Evolutionary conservation across 2,329 filamentous ascomycete genomes (phyloP).

Genomic region (Rutstroemia sp.): DNA sequence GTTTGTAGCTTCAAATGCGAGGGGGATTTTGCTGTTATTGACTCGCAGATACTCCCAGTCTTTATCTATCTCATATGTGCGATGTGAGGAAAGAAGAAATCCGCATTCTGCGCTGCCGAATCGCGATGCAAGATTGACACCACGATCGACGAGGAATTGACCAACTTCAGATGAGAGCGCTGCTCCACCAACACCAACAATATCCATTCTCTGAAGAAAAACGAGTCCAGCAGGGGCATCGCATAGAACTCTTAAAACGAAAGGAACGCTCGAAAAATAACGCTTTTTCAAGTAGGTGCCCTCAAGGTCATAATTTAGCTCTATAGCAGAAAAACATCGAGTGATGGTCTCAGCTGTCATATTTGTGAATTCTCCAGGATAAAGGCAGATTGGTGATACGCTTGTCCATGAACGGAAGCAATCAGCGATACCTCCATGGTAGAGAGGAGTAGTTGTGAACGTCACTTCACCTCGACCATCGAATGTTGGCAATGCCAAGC

Average conservation of each 20-base stretch:
- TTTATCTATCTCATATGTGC: conserved; percentile 39
- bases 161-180: conserved; percentile 47
- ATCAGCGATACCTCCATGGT: conserved; percentile 59
- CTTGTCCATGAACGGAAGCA: conserved; percentile 55
- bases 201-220: conserved; percentile 43
- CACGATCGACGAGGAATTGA: conserved; percentile 40
- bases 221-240: conserved; percentile 36
- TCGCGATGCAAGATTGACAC: conserved; percentile 51
- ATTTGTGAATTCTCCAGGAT: conserved; percentile 46
- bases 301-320: no score
- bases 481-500: conserved; percentile 44
- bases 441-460: conserved; percentile 59
- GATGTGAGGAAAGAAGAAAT: conserved; percentile 55
- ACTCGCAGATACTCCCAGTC: conserved; percentile 53
- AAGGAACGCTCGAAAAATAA: conserved; percentile 58
- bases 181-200: conserved; percentile 58
- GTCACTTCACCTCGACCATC: conserved; percentile 35
- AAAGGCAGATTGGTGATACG: conserved; percentile 53
- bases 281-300: neutral
- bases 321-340: neutral
- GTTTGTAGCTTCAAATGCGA: no score
- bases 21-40: no score
- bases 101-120: conserved; percentile 62
- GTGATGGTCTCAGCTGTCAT: neutral
- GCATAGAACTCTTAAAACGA: conserved; percentile 46